Evolutionary conservation across 176 grass and related monocot species (phyloP), one percentile per base, ranked within the genome.

Genomic region (Typha latifolia): DNA sequence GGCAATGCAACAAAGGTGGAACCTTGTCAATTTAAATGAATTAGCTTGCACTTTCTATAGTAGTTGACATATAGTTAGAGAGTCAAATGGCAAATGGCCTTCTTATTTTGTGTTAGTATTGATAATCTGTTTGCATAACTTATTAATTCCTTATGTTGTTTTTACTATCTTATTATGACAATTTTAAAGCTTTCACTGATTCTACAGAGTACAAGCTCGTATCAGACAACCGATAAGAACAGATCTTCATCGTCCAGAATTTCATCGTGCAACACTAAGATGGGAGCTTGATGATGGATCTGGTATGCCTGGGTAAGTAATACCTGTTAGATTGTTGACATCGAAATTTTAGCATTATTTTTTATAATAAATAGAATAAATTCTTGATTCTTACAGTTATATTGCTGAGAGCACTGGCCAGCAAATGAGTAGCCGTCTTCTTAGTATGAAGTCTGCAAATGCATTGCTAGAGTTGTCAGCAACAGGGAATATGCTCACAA

Each of bases 391-490:
- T 48, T 72, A 62, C 68, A 97, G 94, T 62, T 92, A 80, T 62
- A 52, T 87, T 63, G 94, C 94, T 67, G 83, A 92, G 74, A 93
- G 94, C 81, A 97, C 94, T 48, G 89, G 94, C 49, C 86, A 80
- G 48, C 85, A 97, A 80, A 67, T 78, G 64, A 97, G 94, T 49
- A 90, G 94, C 66, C 94, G 89, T 14, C 83, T 97, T 53, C 76
- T 92, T 49, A 87, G 88, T 86, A 90, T 97, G 94, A 97, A 97
- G 62, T 97, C 94, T 34, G 89, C 94, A 63, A 91, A 93, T 87
- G 85, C 81, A 61, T 82, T 99, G 74, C 79, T 99, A 62, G 84
- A 90, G 77, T 59, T 99, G 22, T 73, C 72, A 61, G 67, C 79
- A 49, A 79, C 84, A n/a, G 79, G 64, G 66, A 50, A 90, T 52